These are phyloP conservation scores for Tylopilus plumbeoviolaceoides DNA, from an alignment of 768 basidiomycete species.

Conservation along the genomic window DNA sequence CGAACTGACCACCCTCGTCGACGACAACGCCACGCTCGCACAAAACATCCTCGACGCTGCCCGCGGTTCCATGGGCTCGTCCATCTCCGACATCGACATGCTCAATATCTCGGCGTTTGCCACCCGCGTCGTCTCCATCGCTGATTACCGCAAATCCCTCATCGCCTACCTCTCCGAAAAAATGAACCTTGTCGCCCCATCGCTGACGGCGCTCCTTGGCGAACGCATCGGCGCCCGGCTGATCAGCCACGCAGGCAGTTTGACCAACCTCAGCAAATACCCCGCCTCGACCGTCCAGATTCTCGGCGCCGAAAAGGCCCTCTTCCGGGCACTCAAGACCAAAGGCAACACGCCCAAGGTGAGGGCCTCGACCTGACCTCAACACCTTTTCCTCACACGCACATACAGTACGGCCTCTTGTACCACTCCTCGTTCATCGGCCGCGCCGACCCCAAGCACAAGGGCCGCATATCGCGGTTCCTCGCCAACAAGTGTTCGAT, in stretches of 20 bases:
- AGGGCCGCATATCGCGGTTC: slow-evolving; percentile 98
- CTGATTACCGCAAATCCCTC: slow-evolving; percentile 91
- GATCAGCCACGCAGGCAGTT: slow-evolving; percentile 93
- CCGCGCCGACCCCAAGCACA: slow-evolving; percentile 89
- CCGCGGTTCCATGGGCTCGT: slow-evolving; percentile 90
- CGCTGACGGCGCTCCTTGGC: slow-evolving; percentile 83
- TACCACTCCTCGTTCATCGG: slow-evolving; percentile 98
- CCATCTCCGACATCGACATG: slow-evolving; percentile 89
- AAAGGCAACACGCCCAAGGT: slow-evolving; percentile 99
- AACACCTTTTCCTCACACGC: not conserved
- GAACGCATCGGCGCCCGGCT: slow-evolving; percentile 90
- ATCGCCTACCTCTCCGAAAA: slow-evolving; percentile 88
- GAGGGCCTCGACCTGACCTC: not conserved
- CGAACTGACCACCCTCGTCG: slow-evolving; percentile 74
- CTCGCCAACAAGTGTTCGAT: slow-evolving; percentile 98
- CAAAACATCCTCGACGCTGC: slow-evolving; percentile 95
- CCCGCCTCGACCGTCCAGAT: slow-evolving; percentile 98
- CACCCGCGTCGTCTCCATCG: slow-evolving; percentile 81
- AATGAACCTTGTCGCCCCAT: slow-evolving; percentile 97
- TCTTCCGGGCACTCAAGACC: slow-evolving; percentile 96
- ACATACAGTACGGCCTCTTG: slow-evolving; percentile 86
- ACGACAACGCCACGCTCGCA: slow-evolving; percentile 79
- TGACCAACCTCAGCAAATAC: slow-evolving; percentile 97
- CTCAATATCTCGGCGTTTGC: slow-evolving; percentile 94
- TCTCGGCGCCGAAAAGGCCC: slow-evolving; percentile 94